Conservation (phyloP, 345 rosid genomes). For the Pistacia vera region DNA sequence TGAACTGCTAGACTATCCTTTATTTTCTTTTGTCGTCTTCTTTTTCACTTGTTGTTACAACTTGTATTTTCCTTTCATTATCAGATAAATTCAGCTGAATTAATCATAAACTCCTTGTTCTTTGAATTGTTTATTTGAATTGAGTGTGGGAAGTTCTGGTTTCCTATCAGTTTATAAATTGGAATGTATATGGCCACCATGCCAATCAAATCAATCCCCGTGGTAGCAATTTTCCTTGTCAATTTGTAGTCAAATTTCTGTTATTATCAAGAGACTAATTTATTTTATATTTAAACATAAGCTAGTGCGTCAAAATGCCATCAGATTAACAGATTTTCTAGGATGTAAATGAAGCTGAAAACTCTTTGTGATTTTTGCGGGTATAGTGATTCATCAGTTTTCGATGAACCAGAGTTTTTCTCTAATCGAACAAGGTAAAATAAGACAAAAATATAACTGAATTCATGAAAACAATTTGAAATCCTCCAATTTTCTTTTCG, state of each 20-base stretch:
- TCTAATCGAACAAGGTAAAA: too few species aligned
- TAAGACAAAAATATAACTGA: not conserved
- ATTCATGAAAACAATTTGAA: not conserved
- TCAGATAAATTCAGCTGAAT: too few species aligned
- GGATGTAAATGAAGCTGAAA: not conserved
- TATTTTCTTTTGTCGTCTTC: too few species aligned
- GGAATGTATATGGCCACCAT: not conserved
- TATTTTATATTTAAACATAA: not conserved
- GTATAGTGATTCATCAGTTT: not conserved
- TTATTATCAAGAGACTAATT: not conserved
- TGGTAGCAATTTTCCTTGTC: not conserved
- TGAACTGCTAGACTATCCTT: too few species aligned
- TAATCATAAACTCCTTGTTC: too few species aligned
- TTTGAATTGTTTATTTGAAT: too few species aligned
- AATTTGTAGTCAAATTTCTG: not conserved
- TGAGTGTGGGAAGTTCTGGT: too few species aligned
- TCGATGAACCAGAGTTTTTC: not conserved
- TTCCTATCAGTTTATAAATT: not conserved
- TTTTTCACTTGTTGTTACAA: too few species aligned
- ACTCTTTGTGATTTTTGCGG: not conserved
- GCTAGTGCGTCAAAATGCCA: not conserved
- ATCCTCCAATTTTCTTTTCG: not conserved
- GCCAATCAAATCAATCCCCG: not conserved
- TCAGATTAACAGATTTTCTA: not conserved
- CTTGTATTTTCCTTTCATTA: too few species aligned